These are phyloP conservation scores for Globisporangium uncinulatum DNA, from an alignment of 352 stramenopile genomes.

Conservation along the genomic window DNA sequence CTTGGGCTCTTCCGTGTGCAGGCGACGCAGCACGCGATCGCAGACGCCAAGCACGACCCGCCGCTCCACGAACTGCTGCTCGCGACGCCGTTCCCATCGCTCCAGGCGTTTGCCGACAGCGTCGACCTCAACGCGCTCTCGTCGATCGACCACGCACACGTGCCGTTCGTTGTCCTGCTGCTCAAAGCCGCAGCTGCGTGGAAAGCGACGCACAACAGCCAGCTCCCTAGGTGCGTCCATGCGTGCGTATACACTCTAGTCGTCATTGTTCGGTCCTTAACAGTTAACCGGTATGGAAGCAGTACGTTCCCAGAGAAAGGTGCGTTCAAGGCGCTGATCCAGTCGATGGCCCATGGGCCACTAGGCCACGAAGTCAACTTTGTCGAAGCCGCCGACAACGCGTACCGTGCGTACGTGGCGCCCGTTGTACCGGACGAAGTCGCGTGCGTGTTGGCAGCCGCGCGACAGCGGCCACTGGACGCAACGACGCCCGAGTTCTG, in stretches of 20 bases:
- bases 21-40: conserved; percentile 71
- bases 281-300: too few relatives aligned
- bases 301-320: conserved; percentile 87
- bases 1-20: conserved; percentile 91
- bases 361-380: conserved; percentile 93
- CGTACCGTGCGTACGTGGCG: conserved; percentile 90
- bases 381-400: conserved; percentile 89
- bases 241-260: not conserved
- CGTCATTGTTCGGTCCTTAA: too few relatives aligned
- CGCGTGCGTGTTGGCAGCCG: conserved; percentile 38
- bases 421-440: conserved; percentile 82
- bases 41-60: conserved; percentile 88
- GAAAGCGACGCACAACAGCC: conserved; percentile 35
- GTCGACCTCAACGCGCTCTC: conserved; percentile 71
- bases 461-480: conserved; percentile 29
- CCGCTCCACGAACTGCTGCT: conserved; percentile 89
- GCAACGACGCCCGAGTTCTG: conserved; percentile 65
- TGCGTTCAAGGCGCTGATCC: conserved; percentile 78
- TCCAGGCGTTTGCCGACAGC: conserved; percentile 44
- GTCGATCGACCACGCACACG: conserved; percentile 86
- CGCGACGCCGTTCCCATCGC: conserved; percentile 55
- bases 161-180: conserved; percentile 93
- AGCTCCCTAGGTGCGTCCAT: conserved; percentile 33
- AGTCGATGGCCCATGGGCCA: conserved; percentile 47
- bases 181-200: conserved; percentile 60